Evolutionary conservation across 352 stramenopile genomes (phyloP).

Genomic region (Globisporangium splendens): DNA sequence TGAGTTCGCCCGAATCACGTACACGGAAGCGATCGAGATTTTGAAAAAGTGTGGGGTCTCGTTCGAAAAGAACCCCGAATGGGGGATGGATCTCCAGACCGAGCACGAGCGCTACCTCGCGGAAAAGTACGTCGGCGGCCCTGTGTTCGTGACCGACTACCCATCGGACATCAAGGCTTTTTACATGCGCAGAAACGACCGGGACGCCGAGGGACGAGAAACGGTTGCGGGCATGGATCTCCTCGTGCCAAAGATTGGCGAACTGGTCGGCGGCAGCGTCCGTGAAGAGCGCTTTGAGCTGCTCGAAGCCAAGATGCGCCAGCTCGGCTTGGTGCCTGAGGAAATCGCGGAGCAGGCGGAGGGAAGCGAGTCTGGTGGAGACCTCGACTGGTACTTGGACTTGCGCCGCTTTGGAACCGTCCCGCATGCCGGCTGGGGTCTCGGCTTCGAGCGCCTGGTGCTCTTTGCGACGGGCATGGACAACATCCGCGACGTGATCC

Average conservation of each 20-base stretch:
- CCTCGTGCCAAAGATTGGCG: slow-evolving; percentile 94
- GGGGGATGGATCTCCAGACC: slow-evolving; percentile 96
- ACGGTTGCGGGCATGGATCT: slow-evolving; percentile 98
- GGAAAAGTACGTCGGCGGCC: slow-evolving; percentile 71
- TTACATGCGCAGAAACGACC: slow-evolving; percentile 98
- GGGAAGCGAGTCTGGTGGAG: slow-evolving; percentile 15
- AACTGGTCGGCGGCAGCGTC: slow-evolving; percentile 97
- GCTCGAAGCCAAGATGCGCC: slow-evolving; percentile 73
- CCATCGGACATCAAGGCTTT: slow-evolving; percentile 98
- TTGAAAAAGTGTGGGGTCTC: slow-evolving; percentile 81
- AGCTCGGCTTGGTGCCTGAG: slow-evolving; percentile 41
- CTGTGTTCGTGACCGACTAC: slow-evolving; percentile 98
- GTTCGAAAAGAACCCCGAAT: slow-evolving; percentile 87
- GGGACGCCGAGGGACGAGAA: slow-evolving; percentile 65
- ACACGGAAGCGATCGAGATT: slow-evolving; percentile 93
- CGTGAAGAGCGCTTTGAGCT: slow-evolving; percentile 92
- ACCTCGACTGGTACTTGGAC: slow-evolving; percentile 98
- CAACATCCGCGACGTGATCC: slow-evolving; percentile 98
- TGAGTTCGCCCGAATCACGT: slow-evolving; percentile 93
- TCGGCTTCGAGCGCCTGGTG: slow-evolving; percentile 98
- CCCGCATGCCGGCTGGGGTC: slow-evolving; percentile 95
- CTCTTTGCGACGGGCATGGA: slow-evolving; percentile 97
- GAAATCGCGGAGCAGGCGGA: slow-evolving; percentile 72
- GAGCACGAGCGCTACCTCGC: slow-evolving; percentile 96
- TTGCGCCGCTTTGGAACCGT: slow-evolving; percentile 96